Evolutionary conservation across 2,329 filamentous ascomycete genomes (phyloP), one percentile per base, ranked within the genome.

Genomic region (Colletotrichum musicola): DNA sequence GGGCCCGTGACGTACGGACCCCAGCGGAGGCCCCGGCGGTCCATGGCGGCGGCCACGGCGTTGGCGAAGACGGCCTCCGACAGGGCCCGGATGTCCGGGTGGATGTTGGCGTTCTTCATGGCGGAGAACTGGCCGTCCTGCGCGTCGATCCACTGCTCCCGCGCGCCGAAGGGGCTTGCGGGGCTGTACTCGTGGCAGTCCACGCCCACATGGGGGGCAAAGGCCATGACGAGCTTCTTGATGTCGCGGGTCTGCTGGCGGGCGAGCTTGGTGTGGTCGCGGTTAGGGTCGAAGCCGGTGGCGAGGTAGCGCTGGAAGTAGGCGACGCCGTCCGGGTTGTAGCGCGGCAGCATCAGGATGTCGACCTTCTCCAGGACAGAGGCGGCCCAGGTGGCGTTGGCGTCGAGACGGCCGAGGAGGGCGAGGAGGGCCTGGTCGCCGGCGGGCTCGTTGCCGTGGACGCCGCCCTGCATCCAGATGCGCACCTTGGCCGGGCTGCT

Each of bases 91-190:
- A 79, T 78, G 16, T 72, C 67, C 9, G 68, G 40, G 56, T 79
- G 71, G 50, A 79, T 78, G 6, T 79, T 79, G 4, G 78, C 58
- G 25, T 79, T 79, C 71, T 79, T 79, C 2, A 76, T 76, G 1
- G 77, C 77, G 0, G 77, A 77, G 51, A 77, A 79, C 1, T 76
- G 72, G 1, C 75, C 76, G 44, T 79, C 77, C 1, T 75, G 68
- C 1, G 72, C 75, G 6, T 70, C 69, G 12, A 74, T 63, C 67
- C 69, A 71, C 6, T 78, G 75, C 27, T 66, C 63, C 3, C 74
- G 67, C 0, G 69, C 68, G 1, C 76, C 77, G 6, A 22, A 64
- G 14, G 53, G 62, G 13, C 25, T 47, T 0, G 77, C 73, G 2
- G 65, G 65, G 0, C 71, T 71, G 44, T 77, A 79, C 59, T 79